A percentile compares a stretch with the other conserved stretches of the same genome.
These are phyloP conservation scores for Tanacetum coccineum DNA, from an alignment of 129 eudicot species.

Conservation along the genomic window DNA sequence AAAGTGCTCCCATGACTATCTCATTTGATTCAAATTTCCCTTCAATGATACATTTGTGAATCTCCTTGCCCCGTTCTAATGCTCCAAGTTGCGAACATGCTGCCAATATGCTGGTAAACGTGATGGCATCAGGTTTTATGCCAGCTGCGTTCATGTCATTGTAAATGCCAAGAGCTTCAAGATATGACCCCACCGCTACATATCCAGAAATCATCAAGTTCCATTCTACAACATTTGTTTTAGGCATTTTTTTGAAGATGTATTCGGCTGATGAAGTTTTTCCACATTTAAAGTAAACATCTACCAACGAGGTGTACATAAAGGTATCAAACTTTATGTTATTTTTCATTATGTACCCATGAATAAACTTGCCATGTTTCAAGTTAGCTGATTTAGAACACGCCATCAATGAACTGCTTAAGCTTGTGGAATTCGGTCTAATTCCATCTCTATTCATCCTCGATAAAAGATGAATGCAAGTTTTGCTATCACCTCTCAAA, in stretches of 20 bases:
- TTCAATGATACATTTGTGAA: too few relatives aligned
- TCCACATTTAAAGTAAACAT: slow-evolving; percentile 16
- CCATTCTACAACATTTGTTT: slow-evolving; percentile 23
- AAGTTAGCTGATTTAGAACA: slow-evolving; percentile 15
- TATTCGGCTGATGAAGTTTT: slow-evolving; percentile 12
- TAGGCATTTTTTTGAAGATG: slow-evolving; percentile 12
- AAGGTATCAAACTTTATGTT: slow-evolving; percentile 14
- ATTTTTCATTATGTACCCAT: slow-evolving; percentile 13
- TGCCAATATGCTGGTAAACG: too few relatives aligned
- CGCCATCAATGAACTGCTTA: slow-evolving; percentile 13
- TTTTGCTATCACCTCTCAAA: slow-evolving; percentile 19
- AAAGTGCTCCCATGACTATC: too few relatives aligned
- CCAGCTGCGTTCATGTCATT: slow-evolving; percentile 12
- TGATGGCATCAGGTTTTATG: too few relatives aligned
- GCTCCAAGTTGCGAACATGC: too few relatives aligned
- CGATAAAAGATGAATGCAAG: slow-evolving; percentile 7
- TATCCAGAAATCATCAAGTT: slow-evolving; percentile 26
- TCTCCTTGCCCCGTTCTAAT: too few relatives aligned
- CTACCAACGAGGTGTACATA: slow-evolving; percentile 14
- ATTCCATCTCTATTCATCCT: slow-evolving; percentile 11
- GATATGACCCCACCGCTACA: slow-evolving; percentile 18
- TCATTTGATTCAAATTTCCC: too few relatives aligned
- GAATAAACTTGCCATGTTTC: slow-evolving; percentile 16
- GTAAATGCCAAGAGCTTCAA: slow-evolving; percentile 19
- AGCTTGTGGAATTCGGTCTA: slow-evolving; percentile 10